Conservation (phyloP, 768 basidiomycete genomes). For the Cyclocybe aegerita region DNA sequence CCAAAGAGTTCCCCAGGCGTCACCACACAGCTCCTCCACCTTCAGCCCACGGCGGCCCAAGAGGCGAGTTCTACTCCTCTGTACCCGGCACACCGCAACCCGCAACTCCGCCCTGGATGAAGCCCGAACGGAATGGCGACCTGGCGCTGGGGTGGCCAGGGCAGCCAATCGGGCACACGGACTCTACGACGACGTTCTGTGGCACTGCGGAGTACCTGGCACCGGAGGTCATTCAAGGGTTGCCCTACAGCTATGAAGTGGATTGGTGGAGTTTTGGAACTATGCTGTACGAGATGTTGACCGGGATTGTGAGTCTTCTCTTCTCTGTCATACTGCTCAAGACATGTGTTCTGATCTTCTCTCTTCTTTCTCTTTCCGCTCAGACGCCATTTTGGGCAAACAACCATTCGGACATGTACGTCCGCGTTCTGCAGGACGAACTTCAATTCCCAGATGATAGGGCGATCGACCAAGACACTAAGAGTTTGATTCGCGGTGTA, state of each 20-base stretch:
- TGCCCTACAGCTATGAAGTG: slow-evolving; percentile 89
- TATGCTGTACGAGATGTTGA: slow-evolving; percentile 97
- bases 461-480: slow-evolving; percentile 93
- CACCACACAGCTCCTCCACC: slow-evolving; percentile 47
- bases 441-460: slow-evolving; percentile 86
- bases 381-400: slow-evolving; percentile 93
- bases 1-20: slow-evolving; percentile 82
- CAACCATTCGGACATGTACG: slow-evolving; percentile 95
- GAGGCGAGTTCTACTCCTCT: slow-evolving; percentile 56
- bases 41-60: slow-evolving; percentile 49
- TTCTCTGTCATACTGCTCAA: slow-evolving; percentile 10
- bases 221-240: slow-evolving; percentile 92
- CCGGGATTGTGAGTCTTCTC: slow-evolving; percentile 75
- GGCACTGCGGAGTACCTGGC: slow-evolving; percentile 97
- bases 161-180: slow-evolving; percentile 44
- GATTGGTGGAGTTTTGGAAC: slow-evolving; percentile 99
- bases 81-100: slow-evolving; percentile 43
- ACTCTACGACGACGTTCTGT: slow-evolving; percentile 86
- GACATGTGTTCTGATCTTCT: not conserved
- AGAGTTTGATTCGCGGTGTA: slow-evolving; percentile 92
- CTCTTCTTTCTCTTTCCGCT: slow-evolving; percentile 12
- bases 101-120: slow-evolving; percentile 78
- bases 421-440: slow-evolving; percentile 88
- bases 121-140: slow-evolving; percentile 55
- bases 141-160: slow-evolving; percentile 58